phyloP scores from a whole-genome alignment of 345 rosid genomes.

The Brassica incana region DNA sequence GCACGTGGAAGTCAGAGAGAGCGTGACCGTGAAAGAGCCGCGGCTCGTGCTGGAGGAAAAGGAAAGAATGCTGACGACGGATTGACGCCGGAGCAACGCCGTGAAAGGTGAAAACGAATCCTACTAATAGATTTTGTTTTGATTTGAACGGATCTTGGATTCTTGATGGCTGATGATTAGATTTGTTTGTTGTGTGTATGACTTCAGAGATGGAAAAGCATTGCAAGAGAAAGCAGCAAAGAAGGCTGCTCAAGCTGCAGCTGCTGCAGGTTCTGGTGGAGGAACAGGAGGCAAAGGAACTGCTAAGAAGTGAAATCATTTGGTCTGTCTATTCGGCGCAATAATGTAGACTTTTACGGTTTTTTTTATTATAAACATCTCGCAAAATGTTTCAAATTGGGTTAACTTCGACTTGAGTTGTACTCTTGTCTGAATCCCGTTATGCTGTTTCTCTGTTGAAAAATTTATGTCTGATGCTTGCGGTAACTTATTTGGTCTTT shows the following conservation, averaged over 20 bases:
- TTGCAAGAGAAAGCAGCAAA: slow-evolving; percentile 84
- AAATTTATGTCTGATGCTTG: neutral
- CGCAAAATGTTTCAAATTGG: neutral
- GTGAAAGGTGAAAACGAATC: neutral
- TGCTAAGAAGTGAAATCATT: slow-evolving; percentile 39
- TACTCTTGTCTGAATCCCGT: slow-evolving; percentile 21
- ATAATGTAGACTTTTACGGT: neutral
- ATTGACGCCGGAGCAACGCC: neutral
- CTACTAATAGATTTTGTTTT: neutral
- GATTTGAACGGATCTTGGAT: neutral
- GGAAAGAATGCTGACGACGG: neutral
- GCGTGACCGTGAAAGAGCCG: slow-evolving; percentile 2
- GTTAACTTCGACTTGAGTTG: neutral
- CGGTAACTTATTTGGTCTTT: neutral
- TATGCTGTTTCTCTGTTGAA: slow-evolving; percentile 7
- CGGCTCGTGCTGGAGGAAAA: neutral
- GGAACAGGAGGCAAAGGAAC: slow-evolving; percentile 41
- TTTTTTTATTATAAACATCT: neutral
- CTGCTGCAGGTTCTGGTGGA: slow-evolving; percentile 39
- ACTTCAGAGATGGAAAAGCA: slow-evolving; percentile 56
- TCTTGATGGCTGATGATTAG: neutral
- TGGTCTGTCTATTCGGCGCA: neutral
- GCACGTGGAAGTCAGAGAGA: slow-evolving; percentile 1
- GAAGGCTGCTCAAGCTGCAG: slow-evolving; percentile 74
- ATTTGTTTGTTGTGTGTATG: neutral